phyloP scores from a whole-genome alignment of 306 rosid genomes.

The Luffa aegyptiaca region DNA sequence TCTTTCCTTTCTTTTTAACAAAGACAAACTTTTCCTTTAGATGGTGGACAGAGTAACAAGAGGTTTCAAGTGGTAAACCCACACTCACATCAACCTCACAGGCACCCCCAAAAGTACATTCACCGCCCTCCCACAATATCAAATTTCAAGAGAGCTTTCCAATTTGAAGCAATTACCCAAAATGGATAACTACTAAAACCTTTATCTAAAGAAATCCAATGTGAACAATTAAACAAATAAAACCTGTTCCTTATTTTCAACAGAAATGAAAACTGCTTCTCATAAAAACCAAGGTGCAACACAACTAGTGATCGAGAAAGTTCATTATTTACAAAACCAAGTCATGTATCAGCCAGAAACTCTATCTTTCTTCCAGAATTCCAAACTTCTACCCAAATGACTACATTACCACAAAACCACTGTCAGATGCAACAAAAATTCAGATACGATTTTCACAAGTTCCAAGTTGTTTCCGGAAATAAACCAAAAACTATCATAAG shows the following conservation, averaged over 20 bases:
- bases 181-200: neutral
- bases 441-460: neutral
- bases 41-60: neutral
- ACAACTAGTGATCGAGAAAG: neutral
- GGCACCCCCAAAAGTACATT: neutral
- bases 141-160: neutral
- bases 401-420: neutral
- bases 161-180: neutral
- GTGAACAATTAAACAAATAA: neutral
- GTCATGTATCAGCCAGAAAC: neutral
- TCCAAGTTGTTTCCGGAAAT: neutral
- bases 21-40: neutral
- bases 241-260: neutral
- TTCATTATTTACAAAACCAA: neutral
- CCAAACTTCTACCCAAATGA: neutral
- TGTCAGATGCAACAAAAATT: neutral
- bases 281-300: neutral
- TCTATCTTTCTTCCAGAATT: neutral
- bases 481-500: neutral
- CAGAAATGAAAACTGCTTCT: neutral
- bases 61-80: neutral
- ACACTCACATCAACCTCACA: slow-evolving; percentile 3
- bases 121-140: neutral
- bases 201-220: neutral
- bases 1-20: neutral